Conservation (phyloP, 306 rosid species). For the Lathyrus sativus region DNA sequence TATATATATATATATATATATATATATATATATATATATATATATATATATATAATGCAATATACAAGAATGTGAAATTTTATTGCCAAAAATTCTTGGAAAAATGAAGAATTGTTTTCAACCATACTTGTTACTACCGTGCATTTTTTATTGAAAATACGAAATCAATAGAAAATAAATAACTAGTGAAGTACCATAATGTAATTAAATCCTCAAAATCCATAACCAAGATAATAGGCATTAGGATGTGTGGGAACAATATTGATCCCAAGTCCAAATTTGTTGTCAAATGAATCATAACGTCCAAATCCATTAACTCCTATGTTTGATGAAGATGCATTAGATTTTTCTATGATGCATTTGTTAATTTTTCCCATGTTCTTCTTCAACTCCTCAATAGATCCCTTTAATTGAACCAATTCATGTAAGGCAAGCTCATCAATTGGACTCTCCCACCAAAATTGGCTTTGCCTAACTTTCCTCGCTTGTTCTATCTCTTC, state of each 20-base stretch:
- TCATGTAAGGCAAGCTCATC: constrained; percentile 52
- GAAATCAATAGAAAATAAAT: neutral
- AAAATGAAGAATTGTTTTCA: constrained; percentile 37
- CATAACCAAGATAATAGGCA: constrained; percentile 42
- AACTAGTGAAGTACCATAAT: constrained; percentile 25
- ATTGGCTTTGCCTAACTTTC: constrained; percentile 43
- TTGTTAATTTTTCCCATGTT: constrained; percentile 44
- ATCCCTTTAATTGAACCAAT: constrained; percentile 42
- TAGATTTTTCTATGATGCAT: constrained; percentile 37
- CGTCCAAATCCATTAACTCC: constrained; percentile 31
- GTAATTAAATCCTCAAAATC: constrained; percentile 2
- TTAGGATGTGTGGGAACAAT: constrained; percentile 31
- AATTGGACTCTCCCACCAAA: constrained; percentile 66
- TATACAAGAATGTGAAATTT: neutral
- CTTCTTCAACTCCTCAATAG: constrained; percentile 60
- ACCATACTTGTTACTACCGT: neutral
- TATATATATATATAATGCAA: neutral
- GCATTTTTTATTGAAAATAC: constrained; percentile 2
- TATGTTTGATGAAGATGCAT: constrained; percentile 12
- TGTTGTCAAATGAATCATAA: constrained; percentile 37
- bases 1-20: no score
- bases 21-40: no score
- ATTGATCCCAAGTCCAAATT: constrained; percentile 21
- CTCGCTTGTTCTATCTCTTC: constrained; percentile 50
- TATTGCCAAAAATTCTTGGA: constrained; percentile 24